Conservation (phyloP, 75 land plant genomes). For the Pinus albicaulis region DNA sequence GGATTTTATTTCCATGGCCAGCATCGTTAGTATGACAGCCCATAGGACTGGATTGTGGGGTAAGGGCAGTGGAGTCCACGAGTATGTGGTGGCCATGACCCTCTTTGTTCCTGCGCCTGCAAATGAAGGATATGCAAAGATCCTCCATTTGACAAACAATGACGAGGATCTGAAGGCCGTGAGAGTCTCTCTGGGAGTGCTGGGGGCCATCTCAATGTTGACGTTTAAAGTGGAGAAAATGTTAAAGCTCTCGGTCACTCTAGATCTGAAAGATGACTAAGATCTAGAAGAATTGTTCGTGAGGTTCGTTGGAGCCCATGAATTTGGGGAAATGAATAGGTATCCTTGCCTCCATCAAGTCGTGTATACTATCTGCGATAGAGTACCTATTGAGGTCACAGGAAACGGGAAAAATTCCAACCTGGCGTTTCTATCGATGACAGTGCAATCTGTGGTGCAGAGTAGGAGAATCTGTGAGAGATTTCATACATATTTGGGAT, state of each 20-base stretch:
- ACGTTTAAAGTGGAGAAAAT: slow-evolving; percentile 15
- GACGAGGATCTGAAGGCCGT: slow-evolving; percentile 14
- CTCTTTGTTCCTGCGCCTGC: slow-evolving; percentile 30
- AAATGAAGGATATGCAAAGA: slow-evolving; percentile 48
- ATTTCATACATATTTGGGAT: not conserved
- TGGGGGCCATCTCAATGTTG: slow-evolving; percentile 18
- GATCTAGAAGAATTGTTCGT: slow-evolving; percentile 3
- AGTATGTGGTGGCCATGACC: slow-evolving; percentile 30
- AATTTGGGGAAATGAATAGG: slow-evolving; percentile 15
- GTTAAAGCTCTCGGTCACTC: slow-evolving; percentile 9
- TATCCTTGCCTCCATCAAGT: slow-evolving; percentile 2
- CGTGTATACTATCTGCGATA: not conserved
- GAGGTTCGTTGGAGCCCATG: slow-evolving; percentile 2
- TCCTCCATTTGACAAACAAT: slow-evolving; percentile 21
- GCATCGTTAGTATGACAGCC: slow-evolving; percentile 40
- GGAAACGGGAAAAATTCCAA: slow-evolving; percentile 11
- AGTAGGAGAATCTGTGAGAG: not conserved
- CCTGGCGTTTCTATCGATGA: not conserved
- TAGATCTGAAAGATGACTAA: not conserved
- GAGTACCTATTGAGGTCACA: not conserved
- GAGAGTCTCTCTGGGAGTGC: slow-evolving; percentile 12
- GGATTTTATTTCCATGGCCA: slow-evolving; percentile 37
- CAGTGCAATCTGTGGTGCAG: not conserved
- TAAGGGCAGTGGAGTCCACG: slow-evolving; percentile 39
- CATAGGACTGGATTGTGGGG: slow-evolving; percentile 42